Base-by-base conservation (phyloP, 768 basidiomycete genomes). In the Boletellus sp. region DNA sequence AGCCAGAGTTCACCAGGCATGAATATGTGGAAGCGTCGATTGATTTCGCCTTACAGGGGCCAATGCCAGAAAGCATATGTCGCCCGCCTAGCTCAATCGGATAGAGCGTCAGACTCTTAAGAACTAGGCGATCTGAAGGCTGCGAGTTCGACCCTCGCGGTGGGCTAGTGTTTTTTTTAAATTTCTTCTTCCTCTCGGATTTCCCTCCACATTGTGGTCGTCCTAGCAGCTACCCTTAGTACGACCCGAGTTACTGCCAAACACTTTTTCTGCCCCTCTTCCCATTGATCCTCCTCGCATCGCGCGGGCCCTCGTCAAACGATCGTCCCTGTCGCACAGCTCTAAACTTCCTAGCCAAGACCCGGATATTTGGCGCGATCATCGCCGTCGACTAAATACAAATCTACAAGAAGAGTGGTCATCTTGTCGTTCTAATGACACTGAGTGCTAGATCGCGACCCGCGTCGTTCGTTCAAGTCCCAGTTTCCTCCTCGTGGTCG, bases 81-180 rank as follows among this genome's bases (percentile, higher is more conserved):
- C 57, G 77, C 77, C 78, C 74, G 77, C 77, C 77, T 79, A 80
- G 78, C 77, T 79, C 78, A 78, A 78, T 78, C 76, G 77, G 77
- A 78, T 79, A 78, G 78, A 79, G 77, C 77, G 77, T 78, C 77
- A 79, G 77, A 78, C 77, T 78, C 76, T 78, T 79, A 79, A 16
- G 23, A 42, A 63, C 57, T 68, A 68, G 67, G 69, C 65, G 50
- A 76, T 77, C 77, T 76, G 76, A 78, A 78, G 77, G 76, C 77
- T 78, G 77, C 77, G 76, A 77, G 77, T 78, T 78, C 76, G 76
- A 78, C 77, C 76, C 77, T 77, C 77, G 77, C 76, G 77, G 77
- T 78, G 76, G 76, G 76, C 77, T 78, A 78, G 42, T 58, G 22
- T 32, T 49, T 63, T 73, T 65, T 16, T n/a, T n/a, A n/a, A n/a